phyloP scores from a whole-genome alignment of 257 asterid species.

The Solanum medicagineum region DNA sequence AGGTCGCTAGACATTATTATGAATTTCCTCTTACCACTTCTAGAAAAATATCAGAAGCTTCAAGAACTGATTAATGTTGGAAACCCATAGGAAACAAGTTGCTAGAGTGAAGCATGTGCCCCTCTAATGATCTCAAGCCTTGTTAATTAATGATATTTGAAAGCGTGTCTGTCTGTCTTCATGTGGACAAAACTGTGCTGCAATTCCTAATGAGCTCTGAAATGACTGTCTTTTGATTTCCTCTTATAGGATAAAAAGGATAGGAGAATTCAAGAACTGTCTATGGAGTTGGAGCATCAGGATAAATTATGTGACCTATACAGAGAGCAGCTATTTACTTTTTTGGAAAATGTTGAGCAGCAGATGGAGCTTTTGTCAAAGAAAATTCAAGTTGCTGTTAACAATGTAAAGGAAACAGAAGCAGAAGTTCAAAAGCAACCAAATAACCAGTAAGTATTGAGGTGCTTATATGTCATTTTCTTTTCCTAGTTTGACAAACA shows the following conservation, averaged over 20 bases:
- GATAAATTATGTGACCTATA: background rate
- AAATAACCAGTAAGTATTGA: background rate
- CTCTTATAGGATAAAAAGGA: background rate
- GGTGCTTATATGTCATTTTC: background rate
- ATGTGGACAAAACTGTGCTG: background rate
- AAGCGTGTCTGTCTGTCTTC: background rate
- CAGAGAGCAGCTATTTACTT: background rate
- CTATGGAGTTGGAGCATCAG: background rate
- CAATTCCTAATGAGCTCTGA: background rate
- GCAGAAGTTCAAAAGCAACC: background rate
- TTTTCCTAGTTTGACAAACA: background rate
- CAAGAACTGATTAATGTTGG: background rate
- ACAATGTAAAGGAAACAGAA: background rate
- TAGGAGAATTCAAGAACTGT: background rate
- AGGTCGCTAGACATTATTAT: background rate
- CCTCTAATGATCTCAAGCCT: background rate
- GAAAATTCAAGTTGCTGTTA: background rate
- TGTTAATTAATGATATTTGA: background rate
- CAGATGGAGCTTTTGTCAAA: background rate
- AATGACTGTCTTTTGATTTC: background rate
- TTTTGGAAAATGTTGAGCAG: background rate
- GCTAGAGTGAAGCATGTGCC: background rate
- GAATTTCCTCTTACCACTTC: background rate
- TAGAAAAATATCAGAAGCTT: background rate
- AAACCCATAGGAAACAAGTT: background rate